Base-by-base conservation (phyloP, 805 yeast genomes). In the Candida vaughaniae region DNA sequence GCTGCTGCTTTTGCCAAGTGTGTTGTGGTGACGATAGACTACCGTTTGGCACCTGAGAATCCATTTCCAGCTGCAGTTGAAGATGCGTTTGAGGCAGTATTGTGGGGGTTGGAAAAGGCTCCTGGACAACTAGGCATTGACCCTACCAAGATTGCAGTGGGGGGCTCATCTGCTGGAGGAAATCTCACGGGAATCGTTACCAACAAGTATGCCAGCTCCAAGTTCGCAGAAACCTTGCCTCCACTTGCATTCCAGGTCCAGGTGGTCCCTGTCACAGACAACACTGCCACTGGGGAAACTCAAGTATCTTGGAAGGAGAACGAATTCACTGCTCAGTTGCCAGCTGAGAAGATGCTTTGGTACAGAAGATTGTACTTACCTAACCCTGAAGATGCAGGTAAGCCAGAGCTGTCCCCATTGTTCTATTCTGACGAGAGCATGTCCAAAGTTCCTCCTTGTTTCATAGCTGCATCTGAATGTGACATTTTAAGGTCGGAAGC, bases 121-220 rank as follows among this genome's bases (percentile, higher is more conserved):
- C 40, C 58, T 5, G 12, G 32, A 5, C 43, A 42, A 10, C 41
- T 63, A 20, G 51, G 48, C 1, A 52, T 61, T 16, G 58, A 67
- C 37, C 46, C 50, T 31, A 46, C 51, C 10, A 64, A 59, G 35
- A 51, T 73, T 3, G 62, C 64, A 10, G 52, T 66, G 10, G 74
- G 67, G 11, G 78, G 78, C 1, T 64, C 71, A 6, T 73, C 78
- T 4, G 78, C 78, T 10, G 71, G 71, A 10, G 70, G 69, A 4
- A 58, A 62, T 36, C 47, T 66, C 35, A 52, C 70, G 25, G 69
- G 67, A 1, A 69, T 67, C 5, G 49, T 51, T 12, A 45, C 60
- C n/a, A 63, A 64, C 41, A 56, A 60, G 36, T 60, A 47, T 35
- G 66, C 60, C 18, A 40, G 49, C 19, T 57, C 63, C 8, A 42